A percentile compares a stretch with the other conserved stretches of the same genome.
These are phyloP conservation scores for Carnegiea gigantea DNA, from an alignment of 179 eudicot species.

Conservation along the genomic window DNA sequence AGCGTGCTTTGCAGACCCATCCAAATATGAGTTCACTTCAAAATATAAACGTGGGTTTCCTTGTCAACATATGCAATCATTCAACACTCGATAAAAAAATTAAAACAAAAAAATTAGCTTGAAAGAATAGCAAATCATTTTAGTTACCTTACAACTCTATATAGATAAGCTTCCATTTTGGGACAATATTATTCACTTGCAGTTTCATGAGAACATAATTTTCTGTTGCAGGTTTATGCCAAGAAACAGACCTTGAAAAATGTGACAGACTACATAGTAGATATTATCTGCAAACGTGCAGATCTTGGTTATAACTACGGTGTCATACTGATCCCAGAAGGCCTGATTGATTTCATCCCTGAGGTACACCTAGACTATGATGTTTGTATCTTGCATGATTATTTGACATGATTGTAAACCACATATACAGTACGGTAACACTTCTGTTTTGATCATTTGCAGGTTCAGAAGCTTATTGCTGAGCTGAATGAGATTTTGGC, in stretches of 20 bases:
- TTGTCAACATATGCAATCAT: background rate
- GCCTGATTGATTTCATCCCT: conserved; percentile 94
- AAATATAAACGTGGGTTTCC: background rate
- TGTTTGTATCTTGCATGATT: background rate
- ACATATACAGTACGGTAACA: background rate
- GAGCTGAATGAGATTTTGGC: conserved; percentile 95
- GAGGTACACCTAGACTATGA: conserved; percentile 55
- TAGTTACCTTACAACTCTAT: background rate
- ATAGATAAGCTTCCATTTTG: background rate
- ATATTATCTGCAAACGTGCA: conserved; percentile 83
- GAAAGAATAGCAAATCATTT: background rate
- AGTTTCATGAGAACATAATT: background rate
- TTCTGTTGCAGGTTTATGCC: conserved; percentile 71
- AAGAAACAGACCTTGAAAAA: conserved; percentile 80
- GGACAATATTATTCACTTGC: background rate
- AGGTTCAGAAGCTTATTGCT: conserved; percentile 94
- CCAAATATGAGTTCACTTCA: background rate
- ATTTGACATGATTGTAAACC: background rate
- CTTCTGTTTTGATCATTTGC: conserved; percentile 29
- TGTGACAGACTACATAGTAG: conserved; percentile 89
- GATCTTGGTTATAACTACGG: conserved; percentile 85
- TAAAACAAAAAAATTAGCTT: too few species aligned
- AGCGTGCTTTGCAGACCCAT: background rate
- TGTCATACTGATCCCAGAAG: conserved; percentile 93
- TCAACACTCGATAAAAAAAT: background rate